Evolutionary conservation across 345 rosid genomes (phyloP), one percentile per base, ranked within the genome.

Genomic region (Aethionema arabicum): DNA sequence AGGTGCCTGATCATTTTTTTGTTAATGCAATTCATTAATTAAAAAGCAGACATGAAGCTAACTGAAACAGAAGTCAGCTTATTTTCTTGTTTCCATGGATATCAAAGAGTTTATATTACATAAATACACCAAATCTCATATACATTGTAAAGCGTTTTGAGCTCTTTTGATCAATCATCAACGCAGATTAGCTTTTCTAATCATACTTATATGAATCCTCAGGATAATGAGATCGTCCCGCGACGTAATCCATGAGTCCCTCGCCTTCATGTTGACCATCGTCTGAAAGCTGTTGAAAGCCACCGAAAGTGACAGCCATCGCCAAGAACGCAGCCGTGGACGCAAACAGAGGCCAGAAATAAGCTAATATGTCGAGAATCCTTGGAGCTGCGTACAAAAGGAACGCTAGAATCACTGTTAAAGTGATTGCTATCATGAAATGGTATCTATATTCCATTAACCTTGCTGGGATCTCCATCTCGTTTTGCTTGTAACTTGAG

Each of bases 331-430:
- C 88, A 0, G 90, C 52, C 0, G 98, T 89, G 15, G 96, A 92
- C 8, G 90, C 98, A 21, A 89, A 69, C 66, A 92, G 93, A 69
- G 96, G 98, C 95, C 89, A 82, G 69, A 89, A 89, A 65, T 74
- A 89, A 14, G 84, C 72, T 39, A 92, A 61, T 66, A 86, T 66
- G 67, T 69, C 45, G 58, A 85, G 39, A 11, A 86, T 15, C n/a
- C 84, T 71, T 0, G 98, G 95, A 38, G 90, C 83, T 43, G 73
- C 82, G 46, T 81, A 77, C 59, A 76, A 41, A 37, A 84, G 16
- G 0, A 77, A 56, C 29, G 68, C 78, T 41, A 85, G 9, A 4
- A 71, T 6, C 8, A 73, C 9, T 6, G 76, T 67, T 32, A 74
- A 77, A 0, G 64, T 43, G 57, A 78, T 59, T 57, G 77, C 79